These are phyloP conservation scores for Colletotrichum melonis DNA, from an alignment of 2,329 filamentous ascomycete genomes.

Conservation along the genomic window DNA sequence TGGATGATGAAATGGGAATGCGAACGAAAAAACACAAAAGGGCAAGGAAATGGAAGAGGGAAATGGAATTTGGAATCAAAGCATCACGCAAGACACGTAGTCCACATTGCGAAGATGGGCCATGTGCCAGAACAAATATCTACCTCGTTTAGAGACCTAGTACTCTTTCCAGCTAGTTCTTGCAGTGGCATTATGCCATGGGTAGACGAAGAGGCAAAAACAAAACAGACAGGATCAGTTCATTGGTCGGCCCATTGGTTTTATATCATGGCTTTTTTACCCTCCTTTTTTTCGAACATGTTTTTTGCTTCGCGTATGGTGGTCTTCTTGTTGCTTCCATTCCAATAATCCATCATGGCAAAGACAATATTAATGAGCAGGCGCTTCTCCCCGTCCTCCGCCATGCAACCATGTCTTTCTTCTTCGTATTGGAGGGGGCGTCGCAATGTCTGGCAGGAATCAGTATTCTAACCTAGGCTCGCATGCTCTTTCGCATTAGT, in stretches of 20 bases:
- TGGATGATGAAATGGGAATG: constrained; percentile 18
- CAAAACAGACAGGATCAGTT: constrained; percentile 5
- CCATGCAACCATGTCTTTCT: no score
- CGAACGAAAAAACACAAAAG: constrained; percentile 3
- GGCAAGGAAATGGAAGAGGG: neutral
- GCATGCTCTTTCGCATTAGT: no score
- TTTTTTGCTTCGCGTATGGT: neutral
- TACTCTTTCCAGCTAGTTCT: neutral
- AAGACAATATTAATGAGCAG: no score
- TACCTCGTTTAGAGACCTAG: neutral
- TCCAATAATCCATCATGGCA: neutral
- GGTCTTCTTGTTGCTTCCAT: neutral
- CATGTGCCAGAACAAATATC: neutral
- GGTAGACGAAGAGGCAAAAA: constrained; percentile 33
- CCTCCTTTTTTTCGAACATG: neutral
- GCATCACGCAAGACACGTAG: neutral
- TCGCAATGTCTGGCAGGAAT: no score
- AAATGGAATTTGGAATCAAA: neutral
- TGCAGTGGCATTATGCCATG: constrained; percentile 26
- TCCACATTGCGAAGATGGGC: neutral
- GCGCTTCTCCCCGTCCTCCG: no score
- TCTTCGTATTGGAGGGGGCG: no score
- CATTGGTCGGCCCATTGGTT: constrained; percentile 19
- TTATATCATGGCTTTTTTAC: neutral
- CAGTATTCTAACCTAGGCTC: no score